Evolutionary conservation across 352 stramenopile species (phyloP), one percentile per base, ranked within the genome.

Genomic region (Phytopythium cucurbitacearum): DNA sequence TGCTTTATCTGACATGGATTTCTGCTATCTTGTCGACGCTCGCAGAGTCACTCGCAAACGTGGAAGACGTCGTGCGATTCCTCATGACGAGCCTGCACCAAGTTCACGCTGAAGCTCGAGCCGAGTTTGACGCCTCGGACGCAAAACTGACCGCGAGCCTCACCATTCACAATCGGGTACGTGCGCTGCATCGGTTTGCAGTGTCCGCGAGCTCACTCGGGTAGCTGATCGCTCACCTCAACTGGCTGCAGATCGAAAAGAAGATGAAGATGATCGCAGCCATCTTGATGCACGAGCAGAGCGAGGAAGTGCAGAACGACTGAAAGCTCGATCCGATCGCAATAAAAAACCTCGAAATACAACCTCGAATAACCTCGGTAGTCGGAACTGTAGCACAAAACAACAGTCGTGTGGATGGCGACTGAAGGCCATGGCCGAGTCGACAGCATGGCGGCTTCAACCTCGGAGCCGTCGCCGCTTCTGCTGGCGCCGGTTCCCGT

Each of bases 231-330:
- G 57, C 60, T 28, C 21, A 28, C 21, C 21, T 28, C 21, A 28
- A 28, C 7, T 59, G 56, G 40, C 47, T 43, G 15, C 41, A 86
- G 68, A 72, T 75, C 33, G 75, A 80, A 41, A 80, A 76, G 56
- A 77, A 77, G 48, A 53, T 80, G 16, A 77, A 80, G 65, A 75
- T 75, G 67, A 76, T 80, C 42, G 70, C 70, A 9, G 60, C 67
- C 7, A 80, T 80, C 43, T 49, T 80, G 35, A 40, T 73, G 45
- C 60, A 60, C 38, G 66, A 75, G 32, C 62, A 73, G 33, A 54
- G 65, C 43, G 52, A 40, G 33, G 35, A 13, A 2, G 13, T 6
- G 36, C 9, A 44, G n/a, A 7, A 42, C 13, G 34, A 46, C 3
- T 53, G 48, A 53, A 28, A 28, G 21, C 21, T 28, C 21, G 21